Evolutionary conservation across 2,329 filamentous ascomycete species (phyloP), one percentile per base, ranked within the genome.

Genomic region (Albifimbria verrucaria): DNA sequence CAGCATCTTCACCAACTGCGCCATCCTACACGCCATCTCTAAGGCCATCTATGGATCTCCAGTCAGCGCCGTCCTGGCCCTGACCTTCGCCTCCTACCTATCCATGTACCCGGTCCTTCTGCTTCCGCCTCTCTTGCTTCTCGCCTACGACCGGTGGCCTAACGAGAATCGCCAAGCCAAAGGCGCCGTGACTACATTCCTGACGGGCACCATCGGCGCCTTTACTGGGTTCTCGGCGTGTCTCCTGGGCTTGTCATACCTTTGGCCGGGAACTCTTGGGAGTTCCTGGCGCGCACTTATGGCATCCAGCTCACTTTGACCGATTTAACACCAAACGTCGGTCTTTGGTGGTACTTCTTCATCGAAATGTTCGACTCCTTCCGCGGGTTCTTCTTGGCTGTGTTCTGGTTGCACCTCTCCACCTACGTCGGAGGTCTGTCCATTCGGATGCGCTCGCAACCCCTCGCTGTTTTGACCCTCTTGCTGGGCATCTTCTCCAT

Each of bases 301-400:
- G 92, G 93, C 61, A 90, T 96, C 46, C 92, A 96, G 62, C 80
- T 99, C 36, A 85, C 94, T 1, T 82, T 99, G 3, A 90, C 92
- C 9, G 94, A 99, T 67, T 79, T 99, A 41, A 95, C 93, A 0
- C 94, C 94, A 12, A 99, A 97, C 60, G 89, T 95, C 25, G 94
- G 94, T 1, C 79, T 99, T 1, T 99, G 94, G 94, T 99, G 94
- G 94, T 99, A 99, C 73, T 99, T 99, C 74, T 97, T 99, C 68
- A 96, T 95, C 61, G 93, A 99, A 68, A 99, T 99, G 86, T 99
- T 99, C 69, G 94, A 99, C 73, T 93, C 92, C 1, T 99, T 99
- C 80, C 84, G 94, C 39, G 87, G 89, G 62, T 99, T 99, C 78
- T 99, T 97, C 79, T 82, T 99, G 3, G 94, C 90, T 51, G 92